Base-by-base conservation (phyloP, 2,329 filamentous ascomycete species). In the Xylariales sp. region DNA sequence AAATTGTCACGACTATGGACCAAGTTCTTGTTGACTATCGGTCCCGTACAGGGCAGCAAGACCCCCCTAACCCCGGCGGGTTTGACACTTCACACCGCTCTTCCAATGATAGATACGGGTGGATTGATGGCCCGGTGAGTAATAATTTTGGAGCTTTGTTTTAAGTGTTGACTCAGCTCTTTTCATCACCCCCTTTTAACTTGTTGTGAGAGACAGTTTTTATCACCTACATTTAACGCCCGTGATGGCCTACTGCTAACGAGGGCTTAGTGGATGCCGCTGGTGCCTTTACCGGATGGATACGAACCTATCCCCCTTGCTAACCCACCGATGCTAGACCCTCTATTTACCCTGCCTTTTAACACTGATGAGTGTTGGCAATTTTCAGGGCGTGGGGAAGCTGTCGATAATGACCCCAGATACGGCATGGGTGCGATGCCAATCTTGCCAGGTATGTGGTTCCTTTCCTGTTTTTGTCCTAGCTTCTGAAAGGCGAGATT, bases 71-170 rank as follows among this genome's bases (percentile, higher is more conserved):
- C 9, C 36, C 36, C 12, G 36, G 36, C 36, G 5, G 9, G 36
- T 36, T 46, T 30, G 36, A 30, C 12, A 57, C 54, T 14, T 45
- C 23, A 18, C 1, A 45, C 9, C 18, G 5, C n/a, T 16, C 14
- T 3, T 5, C 36, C n/a, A 39, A 57, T 43, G 36, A 28, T 9
- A 36, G 54, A 8, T 57, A 18, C 18, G 54, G 54, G 10, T 57
- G 54, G 54, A 57, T 57, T 18, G 7, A 53, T n/a, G 50, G 32
- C 2, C 50, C 30, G 12, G 50, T 53, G n/a, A 53, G 50, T 53
- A 23, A 23, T 23, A 32, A 14, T 34, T 9, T 14, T 14, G 23
- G 16, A 1, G 49, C 3, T 8, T 6, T 34, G 30, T 18, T 34
- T n/a, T 53, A 9, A 39, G 36, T 10, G 9, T 39, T 18, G 30